A percentile compares a stretch with the other conserved stretches of the same genome.
Evolutionary conservation across 306 rosid genomes (phyloP).

Genomic region (Vachellia pachyceras): DNA sequence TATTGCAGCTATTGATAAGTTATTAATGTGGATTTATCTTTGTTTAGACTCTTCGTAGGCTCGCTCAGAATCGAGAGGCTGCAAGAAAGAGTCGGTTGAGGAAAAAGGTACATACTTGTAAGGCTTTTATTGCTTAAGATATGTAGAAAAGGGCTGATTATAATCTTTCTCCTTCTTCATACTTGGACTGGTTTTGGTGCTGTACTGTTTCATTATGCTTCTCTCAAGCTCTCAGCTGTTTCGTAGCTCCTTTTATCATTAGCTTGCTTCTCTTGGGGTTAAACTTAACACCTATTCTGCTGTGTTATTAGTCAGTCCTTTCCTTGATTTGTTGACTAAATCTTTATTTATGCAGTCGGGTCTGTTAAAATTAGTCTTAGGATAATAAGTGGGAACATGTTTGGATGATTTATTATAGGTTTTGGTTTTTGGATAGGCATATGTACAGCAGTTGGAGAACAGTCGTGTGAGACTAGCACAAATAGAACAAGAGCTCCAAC

Average conservation of each 20-base stretch:
- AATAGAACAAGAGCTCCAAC: constrained; percentile 80
- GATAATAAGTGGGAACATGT: constrained; percentile 44
- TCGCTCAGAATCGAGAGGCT: constrained; percentile 92
- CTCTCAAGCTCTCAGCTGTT: background rate
- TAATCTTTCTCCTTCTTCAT: background rate
- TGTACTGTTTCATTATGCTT: background rate
- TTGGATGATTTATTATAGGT: constrained; percentile 53
- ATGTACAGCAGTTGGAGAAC: constrained; percentile 83
- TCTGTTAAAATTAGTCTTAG: background rate
- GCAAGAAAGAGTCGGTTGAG: constrained; percentile 86
- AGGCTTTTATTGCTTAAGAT: background rate
- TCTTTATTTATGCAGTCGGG: background rate
- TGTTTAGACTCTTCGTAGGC: constrained; percentile 68
- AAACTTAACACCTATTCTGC: background rate
- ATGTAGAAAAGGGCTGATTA: background rate
- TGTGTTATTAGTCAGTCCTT: background rate
- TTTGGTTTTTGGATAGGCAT: constrained; percentile 77
- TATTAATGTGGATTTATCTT: background rate
- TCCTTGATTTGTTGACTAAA: constrained; percentile 11
- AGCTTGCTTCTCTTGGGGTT: no score
- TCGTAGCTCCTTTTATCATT: background rate
- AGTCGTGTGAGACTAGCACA: constrained; percentile 70
- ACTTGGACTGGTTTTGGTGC: background rate
- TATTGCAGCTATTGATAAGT: constrained; percentile 19
- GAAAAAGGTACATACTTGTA: constrained; percentile 64